Evolutionary conservation across 225 moss, liverwort and hornwort species (phyloP).

Genomic region (Pseudoscleropodium purum): DNA sequence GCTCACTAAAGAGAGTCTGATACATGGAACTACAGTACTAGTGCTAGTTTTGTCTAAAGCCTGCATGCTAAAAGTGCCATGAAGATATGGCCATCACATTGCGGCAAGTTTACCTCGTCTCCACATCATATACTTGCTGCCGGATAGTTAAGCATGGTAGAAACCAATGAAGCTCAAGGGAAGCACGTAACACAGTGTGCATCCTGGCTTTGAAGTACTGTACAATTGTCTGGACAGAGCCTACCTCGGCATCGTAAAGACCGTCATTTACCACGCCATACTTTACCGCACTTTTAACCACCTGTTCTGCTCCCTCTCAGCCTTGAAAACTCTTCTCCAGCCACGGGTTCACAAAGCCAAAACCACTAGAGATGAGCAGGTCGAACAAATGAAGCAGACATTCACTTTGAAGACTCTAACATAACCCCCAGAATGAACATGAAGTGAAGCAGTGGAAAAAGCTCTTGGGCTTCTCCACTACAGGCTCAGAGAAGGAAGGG

Average conservation of each 20-base stretch:
- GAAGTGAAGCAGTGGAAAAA: constrained; percentile 21
- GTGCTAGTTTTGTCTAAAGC: constrained; percentile 20
- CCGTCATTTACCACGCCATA: not conserved
- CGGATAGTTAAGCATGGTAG: constrained; percentile 60
- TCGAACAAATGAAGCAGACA: not conserved
- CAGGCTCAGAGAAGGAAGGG: constrained; percentile 1
- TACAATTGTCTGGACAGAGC: constrained; percentile 34
- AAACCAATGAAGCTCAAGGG: constrained; percentile 58
- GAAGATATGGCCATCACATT: constrained; percentile 59
- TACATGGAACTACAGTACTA: not conserved
- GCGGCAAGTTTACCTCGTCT: constrained; percentile 52
- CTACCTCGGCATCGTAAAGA: constrained; percentile 16
- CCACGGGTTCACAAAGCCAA: not conserved
- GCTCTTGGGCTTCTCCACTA: constrained; percentile 4
- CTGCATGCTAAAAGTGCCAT: constrained; percentile 62
- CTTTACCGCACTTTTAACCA: not conserved
- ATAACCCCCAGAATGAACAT: constrained; percentile 36
- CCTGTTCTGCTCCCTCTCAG: not conserved
- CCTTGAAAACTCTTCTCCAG: not conserved
- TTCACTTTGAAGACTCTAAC: constrained; percentile 1
- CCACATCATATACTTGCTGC: constrained; percentile 46
- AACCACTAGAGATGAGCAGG: not conserved
- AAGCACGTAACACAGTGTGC: constrained; percentile 21
- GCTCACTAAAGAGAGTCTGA: constrained; percentile 1
- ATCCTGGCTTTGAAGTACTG: constrained; percentile 44